phyloP scores from a whole-genome alignment of 2,329 filamentous ascomycete genomes.

The Calonectria henricotiae region DNA sequence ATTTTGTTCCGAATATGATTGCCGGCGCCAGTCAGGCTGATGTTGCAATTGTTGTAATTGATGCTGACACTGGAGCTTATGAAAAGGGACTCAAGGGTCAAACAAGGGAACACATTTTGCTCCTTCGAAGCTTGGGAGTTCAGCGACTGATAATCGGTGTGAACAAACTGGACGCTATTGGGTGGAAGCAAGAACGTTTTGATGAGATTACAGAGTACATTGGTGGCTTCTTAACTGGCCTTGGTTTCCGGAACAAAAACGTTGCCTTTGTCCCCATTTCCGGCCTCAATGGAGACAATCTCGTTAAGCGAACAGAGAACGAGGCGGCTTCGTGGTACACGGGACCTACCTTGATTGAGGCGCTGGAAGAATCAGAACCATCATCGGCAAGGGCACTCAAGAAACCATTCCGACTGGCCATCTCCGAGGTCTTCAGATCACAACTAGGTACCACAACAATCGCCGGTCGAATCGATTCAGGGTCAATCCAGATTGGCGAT shows the following conservation, averaged over 20 bases:
- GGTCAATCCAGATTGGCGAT: slow-evolving; percentile 89
- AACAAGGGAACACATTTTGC: slow-evolving; percentile 92
- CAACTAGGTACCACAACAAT: slow-evolving; percentile 87
- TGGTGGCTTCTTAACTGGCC: slow-evolving; percentile 84
- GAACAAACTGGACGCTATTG: slow-evolving; percentile 93
- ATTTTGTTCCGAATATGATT: slow-evolving; percentile 99
- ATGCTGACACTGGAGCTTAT: slow-evolving; percentile 91
- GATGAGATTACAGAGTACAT: slow-evolving; percentile 89
- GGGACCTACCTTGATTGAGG: slow-evolving; percentile 84
- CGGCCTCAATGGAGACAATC: slow-evolving; percentile 90
- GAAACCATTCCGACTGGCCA: slow-evolving; percentile 88
- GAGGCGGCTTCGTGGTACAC: slow-evolving; percentile 82
- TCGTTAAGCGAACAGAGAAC: slow-evolving; percentile 74
- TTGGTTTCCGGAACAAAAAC: slow-evolving; percentile 87
- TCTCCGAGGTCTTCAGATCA: slow-evolving; percentile 89
- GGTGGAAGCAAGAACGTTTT: slow-evolving; percentile 88
- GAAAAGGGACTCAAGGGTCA: slow-evolving; percentile 95
- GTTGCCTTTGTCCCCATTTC: slow-evolving; percentile 92
- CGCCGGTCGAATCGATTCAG: slow-evolving; percentile 88
- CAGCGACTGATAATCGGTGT: slow-evolving; percentile 90
- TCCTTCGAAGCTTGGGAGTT: slow-evolving; percentile 92
- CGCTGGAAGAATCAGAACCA: slow-evolving; percentile 87
- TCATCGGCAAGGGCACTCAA: slow-evolving; percentile 76
- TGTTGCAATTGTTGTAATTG: slow-evolving; percentile 94
- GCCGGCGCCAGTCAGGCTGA: slow-evolving; percentile 96